Evolutionary conservation across 768 basidiomycete genomes (phyloP).

Genomic region (Lactarius quietus): DNA sequence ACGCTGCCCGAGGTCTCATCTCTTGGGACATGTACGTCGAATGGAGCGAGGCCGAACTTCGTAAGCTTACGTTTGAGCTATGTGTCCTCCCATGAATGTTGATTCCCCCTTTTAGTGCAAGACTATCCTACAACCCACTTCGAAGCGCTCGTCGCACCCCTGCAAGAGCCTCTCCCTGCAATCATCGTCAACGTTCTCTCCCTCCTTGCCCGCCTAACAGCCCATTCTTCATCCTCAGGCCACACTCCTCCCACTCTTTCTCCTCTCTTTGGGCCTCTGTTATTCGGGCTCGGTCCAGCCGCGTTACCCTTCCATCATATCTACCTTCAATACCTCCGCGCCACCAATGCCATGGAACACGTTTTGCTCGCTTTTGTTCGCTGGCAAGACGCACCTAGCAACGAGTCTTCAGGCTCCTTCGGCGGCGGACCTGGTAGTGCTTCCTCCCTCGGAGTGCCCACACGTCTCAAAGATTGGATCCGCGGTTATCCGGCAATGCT

Average conservation of each 20-base stretch:
- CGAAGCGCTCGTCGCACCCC: slow-evolving; percentile 54
- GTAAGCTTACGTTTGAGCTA: slow-evolving; percentile 42
- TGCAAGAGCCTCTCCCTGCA: slow-evolving; percentile 52
- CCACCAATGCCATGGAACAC: slow-evolving; percentile 88
- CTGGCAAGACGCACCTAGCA: slow-evolving; percentile 55
- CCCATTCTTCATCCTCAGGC: slow-evolving; percentile 80
- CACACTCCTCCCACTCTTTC: slow-evolving; percentile 90
- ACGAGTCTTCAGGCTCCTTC: slow-evolving; percentile 31
- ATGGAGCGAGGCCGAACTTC: slow-evolving; percentile 80
- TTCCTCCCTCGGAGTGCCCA: slow-evolving; percentile 63
- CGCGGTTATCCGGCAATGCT: slow-evolving; percentile 83
- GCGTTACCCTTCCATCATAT: slow-evolving; percentile 51
- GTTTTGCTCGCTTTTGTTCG: slow-evolving; percentile 88
- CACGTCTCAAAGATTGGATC: slow-evolving; percentile 88
- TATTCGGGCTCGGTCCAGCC: slow-evolving; percentile 74
- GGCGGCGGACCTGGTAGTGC: slow-evolving; percentile 47
- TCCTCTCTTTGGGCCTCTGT: slow-evolving; percentile 80
- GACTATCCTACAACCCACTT: slow-evolving; percentile 74
- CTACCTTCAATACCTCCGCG: slow-evolving; percentile 71
- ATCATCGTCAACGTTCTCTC: slow-evolving; percentile 69
- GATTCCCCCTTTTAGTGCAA: slow-evolving; percentile 39
- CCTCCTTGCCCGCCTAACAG: slow-evolving; percentile 78
- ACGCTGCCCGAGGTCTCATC: slow-evolving; percentile 78
- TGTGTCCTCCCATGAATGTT: neutral
- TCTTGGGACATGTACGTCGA: slow-evolving; percentile 80